Base-by-base conservation (phyloP, 345 rosid genomes). In the Jatropha curcas region DNA sequence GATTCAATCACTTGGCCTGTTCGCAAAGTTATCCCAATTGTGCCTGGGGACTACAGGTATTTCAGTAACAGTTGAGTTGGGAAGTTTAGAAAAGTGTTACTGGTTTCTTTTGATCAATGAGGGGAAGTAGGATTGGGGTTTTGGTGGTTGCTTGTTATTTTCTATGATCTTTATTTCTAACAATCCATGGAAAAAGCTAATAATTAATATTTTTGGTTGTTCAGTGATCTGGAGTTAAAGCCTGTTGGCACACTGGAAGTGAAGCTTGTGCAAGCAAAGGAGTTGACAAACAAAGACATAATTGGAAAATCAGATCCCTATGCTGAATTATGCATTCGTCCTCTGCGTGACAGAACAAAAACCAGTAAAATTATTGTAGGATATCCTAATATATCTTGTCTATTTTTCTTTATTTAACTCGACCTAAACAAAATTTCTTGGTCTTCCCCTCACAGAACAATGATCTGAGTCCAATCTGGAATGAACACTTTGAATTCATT, bases 1-100 rank as follows among this genome's bases (percentile, higher is more conserved):
- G 99, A 93, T 74, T 88, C 97, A 39, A 93, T 96, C 71, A 93
- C 96, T 57, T 96, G 99, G 99, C 99, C 99, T 76, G 95, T 91
- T 58, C 85, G 99, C 73, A 96, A 96, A 89, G 85, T 96, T 82
- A 60, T 96, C 79, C 98, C 98, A 73, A 96, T 96, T 80, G 76
- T 93, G 82, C 99, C 99, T 19, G 98, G 99, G 65, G 98, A 96
- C 80, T 96, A 93, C 75, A 89, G 98, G 99, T 96, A 87, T 67
- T 53, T 77, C 35, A 24, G 12, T 37, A 12, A 7, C 63, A 16
- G 43, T 25, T 39, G 20, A 7, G 45, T 41, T 41, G 1, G 6
- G 11, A 41, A 39, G 41, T 59, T 60, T 12, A 37, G 45, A 46
- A 50, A 31, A 64, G 39, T 63, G 12, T 20, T 53, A 58, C 55